phyloP scores from a whole-genome alignment of 192 early-diverging fungal genomes.

The Fimicolochytrium jonesii region DNA sequence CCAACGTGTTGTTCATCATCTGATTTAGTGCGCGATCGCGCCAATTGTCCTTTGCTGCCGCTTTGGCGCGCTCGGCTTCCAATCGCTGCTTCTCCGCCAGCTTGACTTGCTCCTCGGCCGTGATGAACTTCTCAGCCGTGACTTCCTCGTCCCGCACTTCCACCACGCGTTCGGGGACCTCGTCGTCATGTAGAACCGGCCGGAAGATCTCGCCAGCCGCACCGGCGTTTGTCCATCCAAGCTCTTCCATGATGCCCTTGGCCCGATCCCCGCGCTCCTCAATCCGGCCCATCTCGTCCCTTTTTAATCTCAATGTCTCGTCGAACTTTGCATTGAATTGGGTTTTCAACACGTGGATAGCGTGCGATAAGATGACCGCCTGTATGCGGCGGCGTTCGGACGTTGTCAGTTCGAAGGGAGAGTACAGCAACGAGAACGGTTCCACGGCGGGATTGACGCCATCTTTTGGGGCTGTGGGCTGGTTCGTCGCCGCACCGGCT shows the following conservation, averaged over 20 bases:
- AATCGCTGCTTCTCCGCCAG: constrained; percentile 34
- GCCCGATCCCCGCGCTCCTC: constrained; percentile 60
- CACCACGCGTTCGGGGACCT: constrained; percentile 54
- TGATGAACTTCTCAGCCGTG: constrained; percentile 54
- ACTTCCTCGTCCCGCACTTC: constrained; percentile 51
- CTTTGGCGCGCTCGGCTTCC: constrained; percentile 45
- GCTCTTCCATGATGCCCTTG: constrained; percentile 40
- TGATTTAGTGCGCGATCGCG: constrained; percentile 50
- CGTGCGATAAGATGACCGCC: constrained; percentile 35
- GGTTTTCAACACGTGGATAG: constrained; percentile 15
- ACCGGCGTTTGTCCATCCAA: constrained; percentile 17
- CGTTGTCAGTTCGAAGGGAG: constrained; percentile 48
- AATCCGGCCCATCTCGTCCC: constrained; percentile 52
- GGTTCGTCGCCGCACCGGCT: background rate
- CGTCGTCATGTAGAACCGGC: constrained; percentile 51
- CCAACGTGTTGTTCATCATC: constrained; percentile 61
- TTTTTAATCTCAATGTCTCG: constrained; percentile 41
- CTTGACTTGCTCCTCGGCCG: constrained; percentile 42
- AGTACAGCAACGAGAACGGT: constrained; percentile 31
- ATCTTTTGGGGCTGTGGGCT: constrained; percentile 3
- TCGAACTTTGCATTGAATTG: constrained; percentile 48
- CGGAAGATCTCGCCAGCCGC: constrained; percentile 38
- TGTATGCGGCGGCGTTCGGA: constrained; percentile 49
- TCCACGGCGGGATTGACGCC: constrained; percentile 1
- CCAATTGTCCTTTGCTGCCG: constrained; percentile 44